Evolutionary conservation across 768 basidiomycete species (phyloP), one percentile per base, ranked within the genome.

Genomic region (Lentinula sp.): DNA sequence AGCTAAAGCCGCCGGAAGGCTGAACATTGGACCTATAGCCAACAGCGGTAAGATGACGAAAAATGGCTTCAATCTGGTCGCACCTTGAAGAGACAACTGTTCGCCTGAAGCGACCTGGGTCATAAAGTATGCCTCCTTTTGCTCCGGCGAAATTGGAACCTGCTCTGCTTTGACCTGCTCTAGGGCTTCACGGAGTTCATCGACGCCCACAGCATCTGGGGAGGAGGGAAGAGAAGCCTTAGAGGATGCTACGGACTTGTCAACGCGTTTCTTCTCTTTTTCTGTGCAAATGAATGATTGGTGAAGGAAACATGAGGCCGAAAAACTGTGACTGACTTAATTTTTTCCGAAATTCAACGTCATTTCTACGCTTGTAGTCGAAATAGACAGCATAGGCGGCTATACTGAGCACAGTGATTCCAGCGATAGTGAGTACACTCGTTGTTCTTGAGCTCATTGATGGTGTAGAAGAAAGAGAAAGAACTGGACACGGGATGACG

Each of bases 121-220:
- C 90, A 95, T 93, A 76, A 98, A 99, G 74, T 92, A 98, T 49
- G 77, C 73, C 76, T 99, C 96, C 73, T 85, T 88, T 66, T 87
- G 87, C 63, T 91, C 87, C 10, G 88, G 79, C n/a, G 81, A 76
- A 13, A 77, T 67, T 13, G 92, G 93, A 51, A 83, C 72, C 35
- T 80, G 77, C 76, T 98, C 96, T 56, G 72, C 77, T 67, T 85
- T 86, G 66, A 93, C 78, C 64, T 80, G 77, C 65, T 85, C 79
- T 60, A 95, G 71, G 2, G 88, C 90, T 7, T 79, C 81, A 56
- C 77, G 77, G 50, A 95, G 74, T 67, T 86, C 82, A 41, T 80
- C 84, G 10, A 79, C 71, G 39, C 80, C 70, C 53, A 83, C 67
- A 4, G 68, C 69, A n/a, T 66, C 66, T 3, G 68, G 62, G 10